Base-by-base conservation (phyloP, 1,284 basidiomycete genomes). In the Sanghuangporus sanghuang region DNA sequence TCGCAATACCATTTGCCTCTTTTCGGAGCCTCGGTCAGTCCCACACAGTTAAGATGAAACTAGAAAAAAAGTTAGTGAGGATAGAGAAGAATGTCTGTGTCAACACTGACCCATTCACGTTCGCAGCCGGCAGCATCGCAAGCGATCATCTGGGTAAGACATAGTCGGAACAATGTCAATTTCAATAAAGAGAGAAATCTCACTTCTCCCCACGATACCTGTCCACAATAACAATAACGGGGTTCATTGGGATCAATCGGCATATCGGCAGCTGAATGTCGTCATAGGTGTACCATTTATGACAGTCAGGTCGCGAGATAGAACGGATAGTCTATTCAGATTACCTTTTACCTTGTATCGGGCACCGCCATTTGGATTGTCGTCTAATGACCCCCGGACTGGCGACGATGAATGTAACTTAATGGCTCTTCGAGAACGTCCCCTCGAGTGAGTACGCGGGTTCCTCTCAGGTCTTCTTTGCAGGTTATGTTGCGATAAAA, bases 41-140 rank as follows among this genome's bases (percentile, higher is more conserved):
- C 87, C 4, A 86, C 85, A 70, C 92, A 94, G 7, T 74, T 81
- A 23, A 90, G 74, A 72, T 94, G 92, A 74, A 92, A 94, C 89
- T 90, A 36, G 52, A 42, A 46, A 52, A 44, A 48, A 61, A 56
- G 66, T 62, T 46, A 68, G 63, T 50, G 57, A 66, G 57, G 59
- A 40, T 36, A 11, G 1, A 39, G 57, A 39, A 53, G 18, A 42
- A 14, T n/a, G 35, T 38, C 42, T 21, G 40, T 32, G 40, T 12
- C 5, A 23, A 27, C 21, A 77, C 85, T 70, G 69, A 87, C 90
- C 92, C 92, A 95, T 84, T 93, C 90, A 44, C 79, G 75, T 68
- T 81, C 76, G 71, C 92, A 95, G 38, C 79, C 76, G 42, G 76
- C 73, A 67, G 82, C 82, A 71, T 95, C 93, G 70, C 92, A 95